A percentile compares a stretch with the other conserved stretches of the same genome.
Evolutionary conservation across 169 alveolate species (phyloP).

Genomic region (Ichthyophthirius multifiliis): DNA sequence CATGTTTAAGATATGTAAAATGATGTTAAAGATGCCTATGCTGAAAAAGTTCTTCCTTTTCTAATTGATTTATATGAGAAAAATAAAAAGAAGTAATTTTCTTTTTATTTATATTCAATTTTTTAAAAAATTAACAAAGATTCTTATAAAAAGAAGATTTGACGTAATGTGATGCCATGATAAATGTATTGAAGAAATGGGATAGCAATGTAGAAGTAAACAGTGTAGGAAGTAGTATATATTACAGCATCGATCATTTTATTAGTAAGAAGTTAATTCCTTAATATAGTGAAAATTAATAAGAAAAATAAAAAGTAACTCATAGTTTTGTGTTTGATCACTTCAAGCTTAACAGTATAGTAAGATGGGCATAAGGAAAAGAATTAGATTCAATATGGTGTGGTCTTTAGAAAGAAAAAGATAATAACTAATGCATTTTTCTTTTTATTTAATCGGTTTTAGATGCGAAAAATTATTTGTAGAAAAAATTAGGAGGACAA

Average conservation of each 20-base stretch:
- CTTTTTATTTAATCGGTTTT: conserved; percentile 32
- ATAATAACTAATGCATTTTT: conserved; percentile 42
- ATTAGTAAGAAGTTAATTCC: conserved; percentile 8
- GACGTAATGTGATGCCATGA: conserved; percentile 1
- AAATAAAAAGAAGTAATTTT: conserved; percentile 18
- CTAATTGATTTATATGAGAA: conserved; percentile 24
- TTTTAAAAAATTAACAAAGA: neutral
- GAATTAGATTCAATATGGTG: conserved; percentile 35
- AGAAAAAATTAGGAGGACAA: conserved; percentile 25
- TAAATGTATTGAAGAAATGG: conserved; percentile 52
- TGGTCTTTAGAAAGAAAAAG: conserved; percentile 13
- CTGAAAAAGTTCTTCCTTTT: conserved; percentile 48
- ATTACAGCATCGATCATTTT: conserved; percentile 41
- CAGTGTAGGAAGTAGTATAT: conserved; percentile 53
- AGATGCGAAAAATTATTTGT: conserved; percentile 29
- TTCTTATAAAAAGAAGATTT: neutral
- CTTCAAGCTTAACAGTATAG: conserved; percentile 34
- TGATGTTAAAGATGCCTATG: conserved; percentile 70
- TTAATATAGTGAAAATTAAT: neutral
- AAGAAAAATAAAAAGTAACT: conserved; percentile 1
- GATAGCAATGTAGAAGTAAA: conserved; percentile 46
- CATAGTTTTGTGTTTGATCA: conserved; percentile 25
- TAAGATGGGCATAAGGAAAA: conserved; percentile 34
- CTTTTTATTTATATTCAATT: too few species aligned
- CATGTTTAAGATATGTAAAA: conserved; percentile 54